Evolutionary conservation across 495 filamentous ascomycete genomes (phyloP), one percentile per base, ranked within the genome.

Genomic region (Talaromyces adpressus): DNA sequence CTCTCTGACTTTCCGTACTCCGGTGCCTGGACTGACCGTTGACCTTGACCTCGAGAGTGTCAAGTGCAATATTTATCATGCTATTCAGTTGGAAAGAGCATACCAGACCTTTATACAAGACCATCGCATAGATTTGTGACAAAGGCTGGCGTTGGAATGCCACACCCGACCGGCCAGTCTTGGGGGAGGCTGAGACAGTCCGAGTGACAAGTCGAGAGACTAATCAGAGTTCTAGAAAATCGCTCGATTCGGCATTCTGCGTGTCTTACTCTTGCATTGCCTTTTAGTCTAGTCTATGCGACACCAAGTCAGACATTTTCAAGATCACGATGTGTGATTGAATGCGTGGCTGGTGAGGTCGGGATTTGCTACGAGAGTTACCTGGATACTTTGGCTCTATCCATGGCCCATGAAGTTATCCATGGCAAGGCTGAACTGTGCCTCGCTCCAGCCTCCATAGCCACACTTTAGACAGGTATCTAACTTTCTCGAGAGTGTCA

Each of bases 161-260:
- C 41, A 6, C 1, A 16, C 45, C 45, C 6, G n/a, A 20, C 4
- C 36, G 23, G 49, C 18, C 49, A 53, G n/a, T 20, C 11, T 56
- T 56, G 52, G 20, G 52, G 52, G 52, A 56, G 52, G 52, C 52
- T 56, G 52, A 56, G 52, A 56, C 52, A 56, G 27, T 56, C 23
- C 8, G 52, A 56, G 52, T 56, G 52, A 56, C 52, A 29, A 6
- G 12, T 11, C 36, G 4, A 1, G 11, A 41, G 36, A 41, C 52
- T 20, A 56, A 29, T 56, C 52, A 56, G 52, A 56, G 22, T 56
- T 14, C 22, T 56, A 6, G 27, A 27, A 14, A 27, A 56, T 16
- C 52, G 51, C 51, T 12, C 34, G 1, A 11, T 39, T 39, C 34
- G 36, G 36, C 14, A 14, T 41, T 9, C 36, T 41, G 36, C n/a